phyloP scores from a whole-genome alignment of 78 protist species.

The Planoprotostelium fungivorum region DNA sequence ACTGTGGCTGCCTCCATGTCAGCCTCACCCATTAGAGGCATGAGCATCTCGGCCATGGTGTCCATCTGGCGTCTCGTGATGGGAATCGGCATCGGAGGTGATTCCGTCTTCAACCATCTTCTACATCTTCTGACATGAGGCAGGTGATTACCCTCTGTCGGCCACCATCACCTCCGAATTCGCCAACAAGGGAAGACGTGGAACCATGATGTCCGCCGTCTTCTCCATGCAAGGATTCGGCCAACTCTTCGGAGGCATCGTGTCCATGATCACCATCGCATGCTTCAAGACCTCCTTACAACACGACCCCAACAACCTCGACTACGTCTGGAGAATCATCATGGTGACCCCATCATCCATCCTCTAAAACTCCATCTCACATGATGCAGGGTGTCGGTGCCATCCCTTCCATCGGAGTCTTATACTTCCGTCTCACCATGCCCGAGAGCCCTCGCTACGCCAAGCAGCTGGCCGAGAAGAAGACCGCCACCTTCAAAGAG shows the following conservation, averaged over 20 bases:
- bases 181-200: constrained; percentile 24
- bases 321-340: constrained; percentile 59
- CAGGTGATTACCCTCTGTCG: constrained; percentile 75
- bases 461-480: background rate
- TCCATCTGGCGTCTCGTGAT: constrained; percentile 61
- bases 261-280: constrained; percentile 7
- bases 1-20: constrained; percentile 38
- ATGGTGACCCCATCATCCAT: background rate
- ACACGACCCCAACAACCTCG: constrained; percentile 12
- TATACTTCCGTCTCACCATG: constrained; percentile 46
- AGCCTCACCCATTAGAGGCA: background rate
- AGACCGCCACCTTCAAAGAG: background rate
- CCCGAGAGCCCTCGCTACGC: constrained; percentile 23
- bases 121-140: background rate
- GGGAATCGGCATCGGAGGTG: constrained; percentile 84
- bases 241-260: constrained; percentile 41
- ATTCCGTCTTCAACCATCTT: too few species aligned
- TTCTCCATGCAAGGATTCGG: constrained; percentile 84
- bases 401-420: constrained; percentile 36
- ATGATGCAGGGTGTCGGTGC: constrained; percentile 37
- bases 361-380: background rate
- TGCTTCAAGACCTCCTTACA: background rate
- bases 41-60: constrained; percentile 38
- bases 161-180: constrained; percentile 69
- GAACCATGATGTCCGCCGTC: constrained; percentile 47